Conservation (phyloP, 1,284 basidiomycete species). For the Tylopilus sp. region DNA sequence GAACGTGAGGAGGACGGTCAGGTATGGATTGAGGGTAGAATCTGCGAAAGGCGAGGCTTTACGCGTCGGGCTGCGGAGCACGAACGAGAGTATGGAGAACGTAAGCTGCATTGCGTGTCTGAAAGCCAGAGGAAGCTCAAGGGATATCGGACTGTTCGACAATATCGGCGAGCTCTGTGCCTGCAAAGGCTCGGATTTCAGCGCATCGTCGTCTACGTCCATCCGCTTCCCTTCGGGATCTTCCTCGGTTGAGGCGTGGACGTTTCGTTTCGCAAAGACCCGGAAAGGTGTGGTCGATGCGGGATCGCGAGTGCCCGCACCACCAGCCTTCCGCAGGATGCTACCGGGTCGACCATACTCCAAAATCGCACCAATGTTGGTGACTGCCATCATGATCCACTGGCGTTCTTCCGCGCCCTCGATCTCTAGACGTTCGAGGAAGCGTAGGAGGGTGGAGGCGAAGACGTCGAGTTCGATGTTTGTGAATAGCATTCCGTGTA, state of each 20-base stretch:
- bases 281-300: slow-evolving; percentile 37
- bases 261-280: slow-evolving; percentile 44
- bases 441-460: slow-evolving; percentile 71
- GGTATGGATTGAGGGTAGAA: slow-evolving; percentile 79
- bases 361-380: slow-evolving; percentile 79
- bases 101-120: slow-evolving; percentile 74
- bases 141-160: slow-evolving; percentile 33
- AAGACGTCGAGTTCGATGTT: slow-evolving; percentile 93
- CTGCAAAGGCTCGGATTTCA: slow-evolving; percentile 13
- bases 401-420: slow-evolving; percentile 79
- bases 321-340: slow-evolving; percentile 60
- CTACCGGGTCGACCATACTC: slow-evolving; percentile 85
- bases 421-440: slow-evolving; percentile 82
- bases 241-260: slow-evolving; percentile 30
- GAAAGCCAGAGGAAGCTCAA: slow-evolving; percentile 60
- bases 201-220: slow-evolving; percentile 60
- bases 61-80: slow-evolving; percentile 63
- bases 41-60: slow-evolving; percentile 54
- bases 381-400: slow-evolving; percentile 93
- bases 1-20: slow-evolving; percentile 86
- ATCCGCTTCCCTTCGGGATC: slow-evolving; percentile 56
- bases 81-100: slow-evolving; percentile 74
- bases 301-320: slow-evolving; percentile 38
- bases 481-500: slow-evolving; percentile 96
- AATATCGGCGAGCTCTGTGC: slow-evolving; percentile 38